Conservation (phyloP, 352 stramenopile genomes). For the Globisporangium sylvaticum region DNA sequence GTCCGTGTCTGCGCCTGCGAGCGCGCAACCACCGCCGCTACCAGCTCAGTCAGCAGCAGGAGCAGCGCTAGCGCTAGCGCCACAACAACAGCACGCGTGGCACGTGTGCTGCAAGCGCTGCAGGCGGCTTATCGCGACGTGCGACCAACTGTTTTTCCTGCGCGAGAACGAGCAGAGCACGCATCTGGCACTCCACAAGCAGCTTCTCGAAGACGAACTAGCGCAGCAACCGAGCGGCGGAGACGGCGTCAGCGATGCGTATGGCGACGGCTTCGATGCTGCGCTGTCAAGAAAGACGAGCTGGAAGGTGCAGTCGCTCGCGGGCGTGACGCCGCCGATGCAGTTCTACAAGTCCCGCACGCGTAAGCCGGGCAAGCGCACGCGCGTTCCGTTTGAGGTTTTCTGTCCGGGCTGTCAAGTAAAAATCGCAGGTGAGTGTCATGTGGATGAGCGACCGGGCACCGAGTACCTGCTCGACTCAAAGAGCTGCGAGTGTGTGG, state of each 20-base stretch:
- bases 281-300: conserved; percentile 8
- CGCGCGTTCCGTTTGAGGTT: conserved; percentile 49
- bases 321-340: conserved; percentile 26
- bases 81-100: conserved; percentile 3
- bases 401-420: conserved; percentile 38
- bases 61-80: not conserved
- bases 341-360: conserved; percentile 49
- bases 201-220: conserved; percentile 13
- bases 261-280: not conserved
- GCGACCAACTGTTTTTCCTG: conserved; percentile 15
- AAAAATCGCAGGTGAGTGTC: conserved; percentile 49
- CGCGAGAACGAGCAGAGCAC: conserved; percentile 16
- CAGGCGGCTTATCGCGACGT: conserved; percentile 3
- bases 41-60: not conserved
- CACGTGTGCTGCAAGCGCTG: conserved; percentile 15
- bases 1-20: not conserved
- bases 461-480: conserved; percentile 51
- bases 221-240: not conserved
- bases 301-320: conserved; percentile 30
- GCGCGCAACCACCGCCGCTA: not conserved
- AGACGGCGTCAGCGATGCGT: too few relatives aligned
- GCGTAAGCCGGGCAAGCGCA: conserved; percentile 31
- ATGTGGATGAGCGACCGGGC: conserved; percentile 36
- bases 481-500: conserved; percentile 38
- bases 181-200: conserved; percentile 17